phyloP scores from a whole-genome alignment of 202 grass and related monocot species.

The Bolboschoenoplectus hybrid region DNA sequence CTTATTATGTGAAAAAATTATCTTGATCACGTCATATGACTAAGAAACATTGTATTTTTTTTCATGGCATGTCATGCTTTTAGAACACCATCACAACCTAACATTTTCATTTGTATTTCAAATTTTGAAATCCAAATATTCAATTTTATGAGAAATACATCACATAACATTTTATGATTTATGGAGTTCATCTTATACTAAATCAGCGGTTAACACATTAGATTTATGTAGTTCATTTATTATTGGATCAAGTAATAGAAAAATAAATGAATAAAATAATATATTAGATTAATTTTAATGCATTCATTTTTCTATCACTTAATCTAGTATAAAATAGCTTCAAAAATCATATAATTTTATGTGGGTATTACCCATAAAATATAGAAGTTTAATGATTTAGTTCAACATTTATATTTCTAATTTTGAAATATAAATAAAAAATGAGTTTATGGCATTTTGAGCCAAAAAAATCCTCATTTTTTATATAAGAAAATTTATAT shows the following conservation, averaged over 20 bases:
- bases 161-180: neutral
- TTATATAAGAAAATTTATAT: neutral
- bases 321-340: too few relatives aligned
- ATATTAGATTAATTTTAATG: too few relatives aligned
- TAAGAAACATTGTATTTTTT: too few relatives aligned
- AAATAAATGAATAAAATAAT: too few relatives aligned
- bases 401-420: neutral
- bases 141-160: neutral
- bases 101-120: neutral
- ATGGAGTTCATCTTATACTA: neutral
- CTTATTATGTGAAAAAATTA: too few relatives aligned
- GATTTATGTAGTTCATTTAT: too few relatives aligned
- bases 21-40: too few relatives aligned
- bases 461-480: neutral
- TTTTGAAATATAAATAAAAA: neutral
- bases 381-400: neutral
- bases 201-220: neutral
- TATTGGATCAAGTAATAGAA: neutral
- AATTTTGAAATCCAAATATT: neutral
- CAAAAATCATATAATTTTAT: too few relatives aligned
- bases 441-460: neutral
- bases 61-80: too few relatives aligned
- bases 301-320: neutral
- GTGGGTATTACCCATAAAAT: neutral
- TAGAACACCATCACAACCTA: neutral